Conservation (phyloP, 106 monocot genomes). For the Dendrobium officinale region DNA sequence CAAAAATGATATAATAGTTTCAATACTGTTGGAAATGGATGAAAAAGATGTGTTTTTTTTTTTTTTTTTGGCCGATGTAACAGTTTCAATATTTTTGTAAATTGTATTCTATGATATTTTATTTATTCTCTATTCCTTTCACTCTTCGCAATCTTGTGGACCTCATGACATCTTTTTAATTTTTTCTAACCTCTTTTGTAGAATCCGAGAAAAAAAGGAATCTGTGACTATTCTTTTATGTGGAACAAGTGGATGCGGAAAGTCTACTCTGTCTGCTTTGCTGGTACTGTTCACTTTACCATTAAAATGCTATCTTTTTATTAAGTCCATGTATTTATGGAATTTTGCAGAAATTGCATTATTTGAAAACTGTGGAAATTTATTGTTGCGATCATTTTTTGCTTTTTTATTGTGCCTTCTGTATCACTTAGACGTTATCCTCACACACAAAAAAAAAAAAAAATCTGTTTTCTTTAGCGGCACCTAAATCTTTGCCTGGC, state of each 20-base stretch:
- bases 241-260: constrained; percentile 90
- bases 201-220: constrained; percentile 80
- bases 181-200: constrained; percentile 14
- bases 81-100: background rate
- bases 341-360: background rate
- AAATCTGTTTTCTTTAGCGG: background rate
- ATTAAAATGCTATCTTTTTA: background rate
- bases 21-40: too few relatives aligned
- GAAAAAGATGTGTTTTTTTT: too few relatives aligned
- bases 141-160: background rate
- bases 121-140: background rate
- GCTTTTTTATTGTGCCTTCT: background rate
- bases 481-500: background rate
- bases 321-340: background rate
- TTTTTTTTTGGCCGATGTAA: too few relatives aligned
- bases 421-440: background rate
- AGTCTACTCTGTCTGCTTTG: constrained; percentile 85
- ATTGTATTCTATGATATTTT: background rate
- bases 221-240: constrained; percentile 83
- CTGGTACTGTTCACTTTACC: constrained; percentile 38
- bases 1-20: too few relatives aligned
- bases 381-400: background rate
- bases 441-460: background rate
- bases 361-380: background rate
- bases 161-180: too few relatives aligned